These are phyloP conservation scores for Coriolopsis trogii DNA, from an alignment of 1,284 basidiomycete species.

Conservation along the genomic window DNA sequence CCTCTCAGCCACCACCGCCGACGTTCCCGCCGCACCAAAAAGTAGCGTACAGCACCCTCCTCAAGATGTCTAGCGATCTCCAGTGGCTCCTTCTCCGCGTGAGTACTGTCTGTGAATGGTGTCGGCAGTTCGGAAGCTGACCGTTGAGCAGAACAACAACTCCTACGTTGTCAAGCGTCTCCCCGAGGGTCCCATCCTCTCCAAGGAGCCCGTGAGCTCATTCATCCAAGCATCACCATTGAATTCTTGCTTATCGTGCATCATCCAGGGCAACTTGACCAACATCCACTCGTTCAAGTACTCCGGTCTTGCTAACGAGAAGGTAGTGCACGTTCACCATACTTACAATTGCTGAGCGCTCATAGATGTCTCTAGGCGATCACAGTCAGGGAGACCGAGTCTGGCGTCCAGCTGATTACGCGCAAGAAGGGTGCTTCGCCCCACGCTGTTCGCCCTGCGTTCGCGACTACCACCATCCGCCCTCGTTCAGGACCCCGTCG, in stretches of 20 bases:
- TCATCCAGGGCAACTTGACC: constrained; percentile 78
- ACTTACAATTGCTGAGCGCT: constrained; percentile 1
- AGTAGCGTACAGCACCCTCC: constrained; percentile 25
- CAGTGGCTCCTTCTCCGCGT: constrained; percentile 91
- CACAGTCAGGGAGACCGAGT: constrained; percentile 60
- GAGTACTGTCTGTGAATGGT: constrained; percentile 35
- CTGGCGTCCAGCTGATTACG: constrained; percentile 69
- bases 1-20: constrained; percentile 28
- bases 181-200: constrained; percentile 76
- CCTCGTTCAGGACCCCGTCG: constrained; percentile 77
- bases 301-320: constrained; percentile 85
- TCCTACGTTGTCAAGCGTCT: constrained; percentile 82
- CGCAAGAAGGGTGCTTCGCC: constrained; percentile 70
- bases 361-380: constrained; percentile 52
- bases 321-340: constrained; percentile 47
- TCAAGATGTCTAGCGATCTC: constrained; percentile 81
- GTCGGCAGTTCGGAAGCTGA: constrained; percentile 5
- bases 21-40: constrained; percentile 23
- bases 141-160: constrained; percentile 67
- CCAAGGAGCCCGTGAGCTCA: constrained; percentile 83
- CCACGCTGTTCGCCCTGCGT: constrained; percentile 51
- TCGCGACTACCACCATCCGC: constrained; percentile 60
- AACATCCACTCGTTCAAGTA: constrained; percentile 90
- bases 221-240: too few species aligned
- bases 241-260: too few species aligned